Conservation (phyloP, 768 basidiomycete genomes). For the Sporobolomyces roseus region DNA sequence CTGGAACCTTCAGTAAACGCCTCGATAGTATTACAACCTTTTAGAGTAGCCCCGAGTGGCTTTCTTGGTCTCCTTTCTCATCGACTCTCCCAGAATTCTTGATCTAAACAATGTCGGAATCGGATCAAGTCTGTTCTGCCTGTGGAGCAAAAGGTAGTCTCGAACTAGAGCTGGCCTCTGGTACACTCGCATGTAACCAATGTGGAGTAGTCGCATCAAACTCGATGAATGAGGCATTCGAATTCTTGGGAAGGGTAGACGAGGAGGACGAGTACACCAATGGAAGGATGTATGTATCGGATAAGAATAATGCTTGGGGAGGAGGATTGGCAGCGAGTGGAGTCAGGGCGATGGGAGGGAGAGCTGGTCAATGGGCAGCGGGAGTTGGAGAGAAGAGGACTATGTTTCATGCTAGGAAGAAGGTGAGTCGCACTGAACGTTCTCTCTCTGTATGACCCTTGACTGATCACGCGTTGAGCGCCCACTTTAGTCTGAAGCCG, state of each 20-base stretch:
- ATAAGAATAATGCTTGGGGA: background rate
- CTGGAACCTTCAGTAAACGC: background rate
- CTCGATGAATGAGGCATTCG: constrained; percentile 12
- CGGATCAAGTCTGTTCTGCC: constrained; percentile 3
- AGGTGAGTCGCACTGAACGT: constrained; percentile 12
- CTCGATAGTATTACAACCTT: too few relatives aligned
- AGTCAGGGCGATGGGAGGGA: background rate
- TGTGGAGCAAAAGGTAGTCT: constrained; percentile 9
- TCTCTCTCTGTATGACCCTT: too few relatives aligned
- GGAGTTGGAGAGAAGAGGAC: background rate
- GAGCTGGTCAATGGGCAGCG: constrained; percentile 2
- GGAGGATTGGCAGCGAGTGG: constrained; percentile 7
- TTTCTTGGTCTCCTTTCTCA: too few relatives aligned
- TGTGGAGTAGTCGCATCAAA: constrained; percentile 29
- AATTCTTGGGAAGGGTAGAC: constrained; percentile 20
- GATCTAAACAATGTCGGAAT: constrained; percentile 1
- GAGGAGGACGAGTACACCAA: constrained; percentile 23
- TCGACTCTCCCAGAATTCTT: background rate
- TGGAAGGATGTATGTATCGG: constrained; percentile 14
- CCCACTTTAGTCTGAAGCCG: constrained; percentile 3
- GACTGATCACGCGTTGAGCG: too few relatives aligned
- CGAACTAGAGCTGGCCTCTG: constrained; percentile 7
- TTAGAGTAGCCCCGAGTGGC: too few relatives aligned
- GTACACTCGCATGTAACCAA: constrained; percentile 19
- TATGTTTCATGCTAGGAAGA: constrained; percentile 15